Percentiles rank a stretch among this genome's conserved stretches.
phyloP scores from a whole-genome alignment of 495 filamentous ascomycete genomes.

The Polyplosphaeria fusca region DNA sequence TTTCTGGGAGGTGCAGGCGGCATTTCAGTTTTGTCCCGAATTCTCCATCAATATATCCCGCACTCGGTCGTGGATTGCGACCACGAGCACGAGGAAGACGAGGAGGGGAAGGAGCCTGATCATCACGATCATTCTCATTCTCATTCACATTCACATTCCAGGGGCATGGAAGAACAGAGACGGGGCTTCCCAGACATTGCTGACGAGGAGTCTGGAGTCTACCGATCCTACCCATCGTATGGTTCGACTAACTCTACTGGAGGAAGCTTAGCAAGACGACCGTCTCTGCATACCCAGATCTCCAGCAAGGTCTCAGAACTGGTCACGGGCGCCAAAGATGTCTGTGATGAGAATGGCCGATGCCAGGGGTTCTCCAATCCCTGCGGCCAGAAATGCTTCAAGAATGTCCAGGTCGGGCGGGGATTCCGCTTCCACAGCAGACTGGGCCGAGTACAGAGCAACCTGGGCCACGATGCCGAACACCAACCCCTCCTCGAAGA shows the following conservation, averaged over 20 bases:
- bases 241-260: slow-evolving; percentile 4
- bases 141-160: slow-evolving; percentile 1
- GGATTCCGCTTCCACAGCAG: slow-evolving; percentile 4
- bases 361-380: slow-evolving; percentile 84
- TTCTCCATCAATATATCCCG: slow-evolving; percentile 80
- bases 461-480: slow-evolving; percentile 29
- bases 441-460: slow-evolving; percentile 22
- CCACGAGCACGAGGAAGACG: slow-evolving; percentile 66
- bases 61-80: slow-evolving; percentile 94
- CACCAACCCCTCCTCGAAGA: slow-evolving; percentile 37
- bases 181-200: neutral
- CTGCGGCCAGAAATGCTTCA: slow-evolving; percentile 79
- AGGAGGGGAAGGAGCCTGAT: slow-evolving; percentile 16
- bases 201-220: neutral
- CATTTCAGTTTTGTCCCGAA: slow-evolving; percentile 73
- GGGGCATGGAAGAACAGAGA: slow-evolving; percentile 6
- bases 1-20: slow-evolving; percentile 81
- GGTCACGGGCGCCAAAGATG: slow-evolving; percentile 22
- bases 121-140: slow-evolving; percentile 4
- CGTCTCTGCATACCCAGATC: slow-evolving; percentile 41
- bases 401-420: slow-evolving; percentile 38
- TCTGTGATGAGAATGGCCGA: slow-evolving; percentile 69
- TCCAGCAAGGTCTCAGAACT: slow-evolving; percentile 14
- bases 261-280: slow-evolving; percentile 25
- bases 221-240: slow-evolving; percentile 13